Percentiles rank a stretch among this genome's conserved stretches.
Conservation (phyloP, 441 rosid species). For the Monsonia emarginata region DNA sequence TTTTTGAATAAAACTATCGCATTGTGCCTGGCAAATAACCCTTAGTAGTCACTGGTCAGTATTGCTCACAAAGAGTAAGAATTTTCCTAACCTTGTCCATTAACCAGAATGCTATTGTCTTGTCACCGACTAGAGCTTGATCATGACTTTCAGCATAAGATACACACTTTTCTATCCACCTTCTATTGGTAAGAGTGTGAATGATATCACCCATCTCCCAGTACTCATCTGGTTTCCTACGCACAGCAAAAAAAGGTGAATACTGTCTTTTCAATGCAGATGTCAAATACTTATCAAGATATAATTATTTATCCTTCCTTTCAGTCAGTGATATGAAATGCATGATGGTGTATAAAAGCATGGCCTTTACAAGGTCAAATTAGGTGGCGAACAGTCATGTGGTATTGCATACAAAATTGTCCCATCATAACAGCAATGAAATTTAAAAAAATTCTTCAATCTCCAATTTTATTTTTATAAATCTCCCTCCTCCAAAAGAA, state of each 20-base stretch:
- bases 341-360: neutral
- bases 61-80: neutral
- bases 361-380: neutral
- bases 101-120: constrained; percentile 93
- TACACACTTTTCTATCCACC: constrained; percentile 88
- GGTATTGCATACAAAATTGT: neutral
- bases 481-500: neutral
- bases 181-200: constrained; percentile 69
- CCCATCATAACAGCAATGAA: neutral
- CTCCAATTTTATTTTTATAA: neutral
- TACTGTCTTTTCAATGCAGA: neutral
- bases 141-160: constrained; percentile 94
- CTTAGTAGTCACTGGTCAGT: neutral
- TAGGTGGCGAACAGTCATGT: neutral
- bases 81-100: constrained; percentile 76
- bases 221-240: constrained; percentile 76
- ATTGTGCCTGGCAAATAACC: neutral
- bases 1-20: neutral
- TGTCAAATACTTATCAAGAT: constrained; percentile 5
- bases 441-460: neutral
- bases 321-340: neutral
- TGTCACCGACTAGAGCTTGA: constrained; percentile 97
- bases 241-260: constrained; percentile 15
- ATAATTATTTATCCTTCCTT: neutral
- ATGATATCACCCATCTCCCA: constrained; percentile 78